Evolutionary conservation across 2,329 filamentous ascomycete species (phyloP).

Genomic region (Penicillium sp.): DNA sequence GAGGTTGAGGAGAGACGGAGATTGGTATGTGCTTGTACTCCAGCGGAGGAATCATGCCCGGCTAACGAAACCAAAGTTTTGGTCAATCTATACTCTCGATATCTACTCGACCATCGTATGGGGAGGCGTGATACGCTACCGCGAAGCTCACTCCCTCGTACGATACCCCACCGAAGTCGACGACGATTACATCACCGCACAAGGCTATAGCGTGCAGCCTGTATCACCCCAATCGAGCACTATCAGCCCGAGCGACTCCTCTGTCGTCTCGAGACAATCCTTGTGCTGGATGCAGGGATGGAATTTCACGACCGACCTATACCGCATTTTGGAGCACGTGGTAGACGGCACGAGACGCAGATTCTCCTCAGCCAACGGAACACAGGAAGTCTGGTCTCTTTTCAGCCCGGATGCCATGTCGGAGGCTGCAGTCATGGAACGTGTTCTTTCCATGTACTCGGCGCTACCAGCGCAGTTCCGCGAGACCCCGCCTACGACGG

Average conservation of each 20-base stretch:
- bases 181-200: conserved; percentile 43
- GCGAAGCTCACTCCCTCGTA: conserved; percentile 46
- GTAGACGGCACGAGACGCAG: conserved; percentile 25
- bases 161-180: conserved; percentile 47
- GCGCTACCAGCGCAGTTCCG: conserved; percentile 23
- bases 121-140: conserved; percentile 44
- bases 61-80: conserved; percentile 39
- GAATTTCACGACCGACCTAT: conserved; percentile 56
- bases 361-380: conserved; percentile 22
- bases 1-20: conserved; percentile 49
- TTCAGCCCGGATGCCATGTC: conserved; percentile 20
- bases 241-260: conserved; percentile 5
- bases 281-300: conserved; percentile 51
- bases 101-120: conserved; percentile 53
- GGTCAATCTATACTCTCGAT: conserved; percentile 56
- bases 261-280: conserved; percentile 11
- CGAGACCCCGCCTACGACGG: conserved; percentile 24
- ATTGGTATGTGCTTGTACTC: conserved; percentile 34
- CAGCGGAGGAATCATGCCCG: conserved; percentile 1
- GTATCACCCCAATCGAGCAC: conserved; percentile 16
- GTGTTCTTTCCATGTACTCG: conserved; percentile 23
- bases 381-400: conserved; percentile 22
- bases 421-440: conserved; percentile 24
- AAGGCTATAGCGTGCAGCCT: conserved; percentile 22
- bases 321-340: conserved; percentile 53